These are phyloP conservation scores for Suillus paluster DNA, from an alignment of 768 basidiomycete species.

Conservation along the genomic window DNA sequence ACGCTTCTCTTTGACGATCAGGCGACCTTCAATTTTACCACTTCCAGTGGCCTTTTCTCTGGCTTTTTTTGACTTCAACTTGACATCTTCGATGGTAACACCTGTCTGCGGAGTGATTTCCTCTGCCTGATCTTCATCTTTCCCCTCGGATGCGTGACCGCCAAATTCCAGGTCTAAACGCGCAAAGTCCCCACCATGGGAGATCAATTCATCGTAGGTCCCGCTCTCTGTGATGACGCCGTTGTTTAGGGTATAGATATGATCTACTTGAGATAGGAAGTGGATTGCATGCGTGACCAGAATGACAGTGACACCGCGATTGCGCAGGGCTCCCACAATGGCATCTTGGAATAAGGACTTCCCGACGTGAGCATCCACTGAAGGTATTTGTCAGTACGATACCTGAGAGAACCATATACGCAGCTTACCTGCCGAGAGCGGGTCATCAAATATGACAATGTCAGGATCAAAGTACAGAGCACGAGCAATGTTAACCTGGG, in stretches of 20 bases:
- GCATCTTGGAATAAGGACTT: conserved; percentile 68
- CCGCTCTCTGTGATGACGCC: conserved; percentile 49
- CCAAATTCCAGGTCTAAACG: conserved; percentile 66
- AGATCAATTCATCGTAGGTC: conserved; percentile 56
- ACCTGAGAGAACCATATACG: background rate
- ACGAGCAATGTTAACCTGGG: conserved; percentile 68
- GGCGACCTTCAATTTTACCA: conserved; percentile 65
- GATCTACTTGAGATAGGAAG: conserved; percentile 53
- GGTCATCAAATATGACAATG: conserved; percentile 65
- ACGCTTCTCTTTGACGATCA: conserved; percentile 68
- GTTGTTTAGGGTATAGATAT: background rate
- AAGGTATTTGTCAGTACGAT: background rate
- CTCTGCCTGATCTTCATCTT: conserved; percentile 35
- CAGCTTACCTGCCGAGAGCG: conserved; percentile 59
- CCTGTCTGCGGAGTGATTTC: conserved; percentile 15
- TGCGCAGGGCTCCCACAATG: conserved; percentile 52
- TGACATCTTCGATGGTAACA: conserved; percentile 36
- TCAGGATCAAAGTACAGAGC: conserved; percentile 70
- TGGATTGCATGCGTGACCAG: conserved; percentile 61
- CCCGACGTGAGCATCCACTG: conserved; percentile 78
- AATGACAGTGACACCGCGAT: conserved; percentile 53
- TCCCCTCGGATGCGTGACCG: conserved; percentile 43
- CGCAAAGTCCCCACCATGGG: conserved; percentile 55
- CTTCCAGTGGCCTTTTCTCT: conserved; percentile 49
- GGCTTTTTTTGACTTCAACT: conserved; percentile 40